Evolutionary conservation across 306 rosid genomes (phyloP), one percentile per base, ranked within the genome.

Genomic region (Begonia loranthoides): DNA sequence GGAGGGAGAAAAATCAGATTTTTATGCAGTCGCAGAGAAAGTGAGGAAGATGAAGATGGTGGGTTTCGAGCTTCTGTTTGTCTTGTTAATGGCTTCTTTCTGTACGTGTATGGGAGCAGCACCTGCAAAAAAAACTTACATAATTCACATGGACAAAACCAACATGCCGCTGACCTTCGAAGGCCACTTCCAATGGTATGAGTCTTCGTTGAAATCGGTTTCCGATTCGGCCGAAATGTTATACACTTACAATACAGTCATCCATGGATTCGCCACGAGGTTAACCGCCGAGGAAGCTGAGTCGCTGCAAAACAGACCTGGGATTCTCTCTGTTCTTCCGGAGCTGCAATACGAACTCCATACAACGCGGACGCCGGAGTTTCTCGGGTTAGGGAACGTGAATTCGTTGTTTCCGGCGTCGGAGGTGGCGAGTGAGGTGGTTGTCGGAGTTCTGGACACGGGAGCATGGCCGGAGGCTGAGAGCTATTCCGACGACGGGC

Each of bases 401-500:
- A 66, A 28, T 16, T 19, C 60, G 50, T 14, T 55, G 51, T 16
- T 66, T n/a, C 73, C 71, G 0, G 41, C 68, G 13, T 54, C 57
- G 6, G 66, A n/a, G 3, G 56, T 57, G 49, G 63, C 53, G 22
- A 52, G 81, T 0, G 80, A 77, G 0, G 95, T 89, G 65, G 54
- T 84, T 38, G 54, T 89, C 4, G 97, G 97, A 60, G 63, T 89
- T 1, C 33, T 89, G 0, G 97, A 89, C 76, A 79, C 95, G 0
- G 97, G 97, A n/a, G 94, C 65, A 17, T 89, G 95, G 90, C 94
- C 97, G 0, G 97, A 89, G 70, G 55, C 52, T 2, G 74, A 64
- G 68, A 80, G 95, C 81, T 85, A 71, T 15, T 66, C 68, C 5
- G 97, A 90, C 65, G 55, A 63, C 0, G 87, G 83, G 16, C 74